These are phyloP conservation scores for Aspergillus campestris DNA, from an alignment of 495 filamentous ascomycete genomes.

Conservation along the genomic window DNA sequence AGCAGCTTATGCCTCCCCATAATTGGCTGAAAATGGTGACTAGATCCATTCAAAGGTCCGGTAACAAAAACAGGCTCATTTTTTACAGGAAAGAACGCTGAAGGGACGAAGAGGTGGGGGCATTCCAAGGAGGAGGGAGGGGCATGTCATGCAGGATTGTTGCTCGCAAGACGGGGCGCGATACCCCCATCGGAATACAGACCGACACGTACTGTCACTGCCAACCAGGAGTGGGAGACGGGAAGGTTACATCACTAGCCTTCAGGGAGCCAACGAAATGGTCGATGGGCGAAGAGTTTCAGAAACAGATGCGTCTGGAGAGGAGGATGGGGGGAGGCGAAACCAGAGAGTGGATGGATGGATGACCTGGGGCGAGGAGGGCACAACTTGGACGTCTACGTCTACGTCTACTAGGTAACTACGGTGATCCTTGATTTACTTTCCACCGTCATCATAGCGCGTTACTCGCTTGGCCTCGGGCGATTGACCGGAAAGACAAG, in stretches of 20 bases:
- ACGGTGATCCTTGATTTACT: too few relatives aligned
- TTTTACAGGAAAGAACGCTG: conserved; percentile 2
- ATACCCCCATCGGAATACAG: conserved; percentile 11
- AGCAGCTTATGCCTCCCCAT: conserved; percentile 6
- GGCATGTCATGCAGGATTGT: conserved; percentile 18
- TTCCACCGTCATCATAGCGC: too few relatives aligned
- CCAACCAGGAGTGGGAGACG: too few relatives aligned
- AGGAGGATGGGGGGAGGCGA: not conserved
- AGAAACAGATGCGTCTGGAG: too few relatives aligned
- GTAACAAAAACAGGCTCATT: not conserved
- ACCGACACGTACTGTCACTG: not conserved
- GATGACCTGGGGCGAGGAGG: too few relatives aligned
- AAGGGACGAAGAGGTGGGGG: not conserved
- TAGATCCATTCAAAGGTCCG: conserved; percentile 7
- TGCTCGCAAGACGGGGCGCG: conserved; percentile 15
- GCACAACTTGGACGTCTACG: too few relatives aligned
- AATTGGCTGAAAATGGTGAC: conserved; percentile 8
- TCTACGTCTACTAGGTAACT: too few relatives aligned
- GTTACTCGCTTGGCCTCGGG: too few relatives aligned
- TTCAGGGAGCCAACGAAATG: too few relatives aligned
- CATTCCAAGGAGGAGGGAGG: conserved; percentile 4
- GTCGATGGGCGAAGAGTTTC: too few relatives aligned
- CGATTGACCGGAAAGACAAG: too few relatives aligned
- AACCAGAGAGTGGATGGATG: not conserved
- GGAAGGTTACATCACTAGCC: too few relatives aligned